These are phyloP conservation scores for Trifolium pratense DNA, from an alignment of 306 rosid species.

Conservation along the genomic window DNA sequence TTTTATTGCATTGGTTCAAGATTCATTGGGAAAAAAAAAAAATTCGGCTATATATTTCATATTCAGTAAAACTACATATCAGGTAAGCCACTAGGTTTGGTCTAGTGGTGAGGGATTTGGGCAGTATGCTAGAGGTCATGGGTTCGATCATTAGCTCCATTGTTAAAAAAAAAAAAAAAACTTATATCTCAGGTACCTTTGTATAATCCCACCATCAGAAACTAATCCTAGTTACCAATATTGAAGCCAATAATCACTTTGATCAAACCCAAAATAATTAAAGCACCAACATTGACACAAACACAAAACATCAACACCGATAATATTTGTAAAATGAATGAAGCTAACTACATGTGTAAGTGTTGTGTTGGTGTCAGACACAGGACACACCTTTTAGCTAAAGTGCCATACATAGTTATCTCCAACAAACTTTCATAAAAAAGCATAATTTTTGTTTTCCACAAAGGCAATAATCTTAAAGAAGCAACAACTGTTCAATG, in stretches of 20 bases:
- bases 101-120: no score
- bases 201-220: slow-evolving; percentile 3
- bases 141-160: no score
- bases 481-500: background rate
- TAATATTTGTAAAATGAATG: no score
- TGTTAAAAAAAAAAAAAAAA: no score
- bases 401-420: background rate
- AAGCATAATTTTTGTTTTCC: background rate
- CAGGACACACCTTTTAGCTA: no score
- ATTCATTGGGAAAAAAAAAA: background rate
- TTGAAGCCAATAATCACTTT: slow-evolving; percentile 9
- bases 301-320: no score
- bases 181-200: background rate
- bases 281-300: no score
- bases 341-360: no score
- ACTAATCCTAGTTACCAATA: background rate
- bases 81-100: no score
- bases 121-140: no score
- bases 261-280: slow-evolving; percentile 6
- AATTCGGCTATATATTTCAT: background rate
- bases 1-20: background rate
- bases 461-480: background rate
- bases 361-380: no score
- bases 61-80: background rate
- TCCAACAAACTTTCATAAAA: background rate